Base-by-base conservation (phyloP, 2,329 filamentous ascomycete genomes). In the Elsinoe necatrix region DNA sequence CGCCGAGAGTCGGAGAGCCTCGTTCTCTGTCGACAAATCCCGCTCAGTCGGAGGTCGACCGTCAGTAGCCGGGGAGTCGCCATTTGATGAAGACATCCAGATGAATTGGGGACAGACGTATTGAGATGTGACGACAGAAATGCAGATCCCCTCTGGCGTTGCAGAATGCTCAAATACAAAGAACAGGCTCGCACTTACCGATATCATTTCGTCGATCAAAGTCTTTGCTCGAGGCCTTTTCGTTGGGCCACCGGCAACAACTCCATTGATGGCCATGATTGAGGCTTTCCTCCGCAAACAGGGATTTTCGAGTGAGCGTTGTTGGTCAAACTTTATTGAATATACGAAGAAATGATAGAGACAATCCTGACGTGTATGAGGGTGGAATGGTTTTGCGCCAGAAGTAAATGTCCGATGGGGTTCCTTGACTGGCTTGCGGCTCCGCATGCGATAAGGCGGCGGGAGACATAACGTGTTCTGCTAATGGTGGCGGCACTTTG, bases 221-320 rank as follows among this genome's bases (percentile, higher is more conserved):
- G 58, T 57, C 50, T 47, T 55, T 35, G 58, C 55, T 29, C 58
- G 41, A 41, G 58, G 42, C 25, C 58, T 39, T 25, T 23, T 23
- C 27, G 47, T 37, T 42, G 31, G 18, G 37, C 43, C 45, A 7
- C 45, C 34, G n/a, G 45, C 55, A 3, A 29, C 29, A 1, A 57
- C 45, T 16, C 34, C 55, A 58, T 18, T 52, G 48, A 52, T 39
- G 16, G 48, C 14, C 48, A 52, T 52, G 7, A 35, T 52, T 4
- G 45, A 12, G 4, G 9, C 12, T 14, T 37, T 37, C 12, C 9
- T 12, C 14, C 14, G 34, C 14, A 37, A 37, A 3, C 4, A n/a
- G 14, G 14, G 9, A 6, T 37, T 37, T 11, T 37, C 12, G 9
- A 6, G 4, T n/a, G 34, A 37, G 3, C 34, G 5, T 12, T 37